phyloP scores from a whole-genome alignment of 305 asterid genomes.

The Caryopteris hybrid region DNA sequence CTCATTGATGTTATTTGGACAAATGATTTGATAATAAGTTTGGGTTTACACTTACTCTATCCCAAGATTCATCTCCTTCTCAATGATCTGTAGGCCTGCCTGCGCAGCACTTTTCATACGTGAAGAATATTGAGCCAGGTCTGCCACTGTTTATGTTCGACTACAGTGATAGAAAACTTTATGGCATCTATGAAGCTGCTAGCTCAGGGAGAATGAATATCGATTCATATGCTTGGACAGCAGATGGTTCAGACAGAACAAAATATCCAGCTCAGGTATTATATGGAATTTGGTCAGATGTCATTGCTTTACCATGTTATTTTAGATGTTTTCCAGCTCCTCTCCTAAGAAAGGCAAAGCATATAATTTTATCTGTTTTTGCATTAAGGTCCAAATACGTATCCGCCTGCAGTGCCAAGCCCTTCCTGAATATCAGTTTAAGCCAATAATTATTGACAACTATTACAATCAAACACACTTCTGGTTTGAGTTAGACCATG shows the following conservation, averaged over 20 bases:
- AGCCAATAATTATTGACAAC: slow-evolving; percentile 63
- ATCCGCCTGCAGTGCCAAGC: slow-evolving; percentile 52
- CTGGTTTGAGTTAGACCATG: slow-evolving; percentile 84
- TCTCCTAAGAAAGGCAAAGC: not conserved
- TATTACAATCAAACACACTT: slow-evolving; percentile 49
- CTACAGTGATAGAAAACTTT: slow-evolving; percentile 59
- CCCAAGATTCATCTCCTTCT: slow-evolving; percentile 10
- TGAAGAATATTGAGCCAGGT: slow-evolving; percentile 72
- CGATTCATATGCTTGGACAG: slow-evolving; percentile 85
- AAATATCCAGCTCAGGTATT: slow-evolving; percentile 81
- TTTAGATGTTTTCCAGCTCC: not conserved
- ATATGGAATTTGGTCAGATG: slow-evolving; percentile 5
- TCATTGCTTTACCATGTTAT: slow-evolving; percentile 12
- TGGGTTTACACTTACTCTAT: slow-evolving; percentile 3
- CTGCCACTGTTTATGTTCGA: slow-evolving; percentile 80
- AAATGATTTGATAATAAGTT: slow-evolving; percentile 13
- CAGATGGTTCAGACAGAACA: slow-evolving; percentile 66
- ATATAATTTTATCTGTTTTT: slow-evolving; percentile 5
- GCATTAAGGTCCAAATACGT: slow-evolving; percentile 66
- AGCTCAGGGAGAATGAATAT: slow-evolving; percentile 67
- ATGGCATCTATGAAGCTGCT: slow-evolving; percentile 87
- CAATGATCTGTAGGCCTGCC: slow-evolving; percentile 64
- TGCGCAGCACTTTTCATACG: slow-evolving; percentile 51
- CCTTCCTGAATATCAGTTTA: slow-evolving; percentile 52
- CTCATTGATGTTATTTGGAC: not conserved